Evolutionary conservation across 2,329 filamentous ascomycete genomes (phyloP).

Genomic region (Cadophora malorum): DNA sequence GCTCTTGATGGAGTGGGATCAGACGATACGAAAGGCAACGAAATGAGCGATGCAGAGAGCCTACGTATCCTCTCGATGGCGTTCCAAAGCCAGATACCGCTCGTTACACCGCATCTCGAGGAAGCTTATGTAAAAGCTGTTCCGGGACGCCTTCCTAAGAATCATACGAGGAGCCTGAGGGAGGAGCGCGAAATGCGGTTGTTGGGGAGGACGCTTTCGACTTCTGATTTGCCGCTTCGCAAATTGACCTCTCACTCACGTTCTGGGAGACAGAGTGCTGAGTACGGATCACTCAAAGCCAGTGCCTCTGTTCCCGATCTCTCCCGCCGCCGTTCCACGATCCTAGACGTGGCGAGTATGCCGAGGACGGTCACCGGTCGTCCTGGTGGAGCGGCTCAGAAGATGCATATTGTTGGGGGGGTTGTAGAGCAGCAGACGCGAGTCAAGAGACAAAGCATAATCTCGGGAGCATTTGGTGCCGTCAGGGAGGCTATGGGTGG

Average conservation of each 20-base stretch:
- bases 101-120: slow-evolving; percentile 17
- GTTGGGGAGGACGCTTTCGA: background rate
- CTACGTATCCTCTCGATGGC: slow-evolving; percentile 28
- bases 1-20: slow-evolving; percentile 12
- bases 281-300: background rate
- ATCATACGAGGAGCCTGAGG: background rate
- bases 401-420: background rate
- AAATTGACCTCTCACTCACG: background rate
- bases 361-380: background rate
- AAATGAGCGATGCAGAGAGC: slow-evolving; percentile 22
- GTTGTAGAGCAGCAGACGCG: slow-evolving; percentile 9
- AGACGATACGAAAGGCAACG: slow-evolving; percentile 10
- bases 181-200: background rate
- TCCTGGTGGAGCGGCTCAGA: background rate
- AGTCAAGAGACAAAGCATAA: slow-evolving; percentile 14
- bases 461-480: slow-evolving; percentile 25
- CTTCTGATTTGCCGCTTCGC: background rate
- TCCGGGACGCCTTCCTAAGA: background rate
- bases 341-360: background rate
- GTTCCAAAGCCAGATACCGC: slow-evolving; percentile 30
- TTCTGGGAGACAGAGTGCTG: background rate
- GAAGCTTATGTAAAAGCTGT: background rate
- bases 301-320: background rate
- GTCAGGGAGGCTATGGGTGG: slow-evolving; percentile 22
- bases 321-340: background rate